Conservation (phyloP, 768 basidiomycete species). For the Mycena alexandri region DNA sequence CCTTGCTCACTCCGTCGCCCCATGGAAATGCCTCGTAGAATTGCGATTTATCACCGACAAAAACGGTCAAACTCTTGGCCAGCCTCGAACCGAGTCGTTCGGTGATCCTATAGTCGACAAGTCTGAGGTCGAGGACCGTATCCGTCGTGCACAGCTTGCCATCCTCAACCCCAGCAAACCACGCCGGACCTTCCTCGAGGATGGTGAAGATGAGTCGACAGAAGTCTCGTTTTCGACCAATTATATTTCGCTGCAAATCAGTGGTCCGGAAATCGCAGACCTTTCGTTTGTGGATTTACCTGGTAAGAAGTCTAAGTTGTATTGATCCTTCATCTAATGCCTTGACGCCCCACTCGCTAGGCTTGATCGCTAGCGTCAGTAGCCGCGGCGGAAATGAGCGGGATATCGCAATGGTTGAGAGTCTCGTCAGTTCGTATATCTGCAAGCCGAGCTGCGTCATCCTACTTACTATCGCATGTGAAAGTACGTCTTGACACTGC, state of each 20-base stretch:
- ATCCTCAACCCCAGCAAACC: slow-evolving; percentile 68
- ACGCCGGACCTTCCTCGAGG: slow-evolving; percentile 53
- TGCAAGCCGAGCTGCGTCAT: slow-evolving; percentile 71
- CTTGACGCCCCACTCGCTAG: slow-evolving; percentile 41
- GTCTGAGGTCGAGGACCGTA: slow-evolving; percentile 71
- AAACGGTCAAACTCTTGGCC: slow-evolving; percentile 52
- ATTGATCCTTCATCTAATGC: no score
- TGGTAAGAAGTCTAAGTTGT: slow-evolving; percentile 44
- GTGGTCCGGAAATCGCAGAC: slow-evolving; percentile 70
- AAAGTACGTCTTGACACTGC: slow-evolving; percentile 57
- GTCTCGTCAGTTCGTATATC: slow-evolving; percentile 71
- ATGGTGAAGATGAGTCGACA: slow-evolving; percentile 46
- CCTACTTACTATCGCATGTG: slow-evolving; percentile 72
- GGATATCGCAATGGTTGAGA: slow-evolving; percentile 74
- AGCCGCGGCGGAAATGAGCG: slow-evolving; percentile 56
- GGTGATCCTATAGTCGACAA: slow-evolving; percentile 65
- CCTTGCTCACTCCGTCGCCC: slow-evolving; percentile 52
- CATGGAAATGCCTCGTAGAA: slow-evolving; percentile 67
- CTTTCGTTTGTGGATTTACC: slow-evolving; percentile 77
- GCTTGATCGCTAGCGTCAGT: slow-evolving; percentile 71
- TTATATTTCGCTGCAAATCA: slow-evolving; percentile 69
- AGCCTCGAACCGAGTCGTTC: slow-evolving; percentile 56
- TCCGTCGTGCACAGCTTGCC: slow-evolving; percentile 74
- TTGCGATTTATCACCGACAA: slow-evolving; percentile 59
- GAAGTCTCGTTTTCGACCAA: slow-evolving; percentile 65